Evolutionary conservation across 2,329 filamentous ascomycete genomes (phyloP).

Genomic region (Dothiorella sarmentorum): DNA sequence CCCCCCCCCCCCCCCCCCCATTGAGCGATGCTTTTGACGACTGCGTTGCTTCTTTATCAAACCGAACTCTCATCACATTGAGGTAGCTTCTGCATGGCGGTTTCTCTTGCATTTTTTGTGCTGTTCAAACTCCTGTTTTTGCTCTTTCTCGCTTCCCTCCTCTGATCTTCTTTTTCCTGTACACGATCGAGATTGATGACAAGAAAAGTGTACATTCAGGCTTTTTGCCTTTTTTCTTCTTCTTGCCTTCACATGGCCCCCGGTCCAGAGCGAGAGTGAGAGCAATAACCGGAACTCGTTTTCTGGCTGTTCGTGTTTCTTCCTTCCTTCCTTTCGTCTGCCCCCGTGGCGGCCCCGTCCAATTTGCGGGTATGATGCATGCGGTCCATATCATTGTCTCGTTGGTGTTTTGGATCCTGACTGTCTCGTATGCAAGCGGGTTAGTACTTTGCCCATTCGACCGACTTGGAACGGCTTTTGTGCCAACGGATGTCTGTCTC

Average conservation of each 20-base stretch:
- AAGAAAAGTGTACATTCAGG: no score
- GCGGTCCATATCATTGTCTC: not conserved
- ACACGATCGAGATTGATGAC: not conserved
- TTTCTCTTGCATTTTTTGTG: not conserved
- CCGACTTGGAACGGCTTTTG: no score
- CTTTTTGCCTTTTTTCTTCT: no score
- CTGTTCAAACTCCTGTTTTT: no score
- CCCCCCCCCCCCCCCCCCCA: not conserved
- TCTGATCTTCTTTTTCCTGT: no score
- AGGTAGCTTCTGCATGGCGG: not conserved
- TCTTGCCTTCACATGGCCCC: not conserved
- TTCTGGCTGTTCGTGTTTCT: not conserved
- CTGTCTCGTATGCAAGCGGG: no score
- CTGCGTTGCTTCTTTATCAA: not conserved
- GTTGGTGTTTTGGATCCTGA: not conserved
- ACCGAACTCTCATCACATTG: not conserved
- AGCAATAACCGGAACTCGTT: not conserved
- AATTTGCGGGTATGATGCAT: no score
- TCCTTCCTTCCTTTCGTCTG: no score
- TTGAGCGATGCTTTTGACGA: constrained; percentile 3
- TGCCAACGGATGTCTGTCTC: no score
- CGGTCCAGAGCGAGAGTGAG: not conserved
- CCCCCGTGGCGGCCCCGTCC: no score
- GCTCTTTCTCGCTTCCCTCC: no score
- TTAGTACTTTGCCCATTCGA: no score